Evolutionary conservation across 208 protist species (phyloP), one percentile per base, ranked within the genome.

Genomic region (Wallacemonas sp.): DNA sequence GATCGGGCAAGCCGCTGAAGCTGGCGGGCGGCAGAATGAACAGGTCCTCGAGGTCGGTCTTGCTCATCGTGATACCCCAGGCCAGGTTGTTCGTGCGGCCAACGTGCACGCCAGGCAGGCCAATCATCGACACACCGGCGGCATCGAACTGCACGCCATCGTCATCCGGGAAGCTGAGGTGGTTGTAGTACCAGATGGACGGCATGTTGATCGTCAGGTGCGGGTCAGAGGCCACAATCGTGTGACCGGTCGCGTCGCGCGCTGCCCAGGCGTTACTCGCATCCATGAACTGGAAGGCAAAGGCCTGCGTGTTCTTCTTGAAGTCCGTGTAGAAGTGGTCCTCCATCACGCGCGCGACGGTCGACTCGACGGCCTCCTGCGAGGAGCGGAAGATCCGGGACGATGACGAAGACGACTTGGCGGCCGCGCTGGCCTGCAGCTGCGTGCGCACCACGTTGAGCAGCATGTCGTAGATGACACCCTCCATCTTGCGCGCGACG

Each of bases 11-110:
- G 3, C 65, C 77, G 0, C 42, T 65, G 31, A 72, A 46, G 32
- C 42, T n/a, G 25, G 41, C 23, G 1, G 73, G 74, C 18, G 79
- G 75, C 44, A 89, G 52, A 26, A 89, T 66, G 68, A 83, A 89
- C 2, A 86, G 55, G 52, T 89, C 83, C 65, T 86, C 72, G 38
- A 89, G 67, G 39, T 89, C 83, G 1, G 79, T 89, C 73, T 76
- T 76, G 55, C 74, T 82, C 79, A 86, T 83, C 31, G 83, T 89
- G 64, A 89, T 84, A 36, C 83, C 83, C 83, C 83, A 89, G 7
- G 83, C 64, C 3, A 83, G 23, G 65, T 82, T 57, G n/a, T 67
- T 77, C 26, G 83, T 82, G n/a, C 59, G 62, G 46, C 76, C 83
- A 76, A 86, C 84, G 71, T 84, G 80, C 22, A 75, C 66, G 22